Evolutionary conservation across 192 early-diverging fungal species (phyloP), one percentile per base, ranked within the genome.

Genomic region (Linnemannia schmuckeri): DNA sequence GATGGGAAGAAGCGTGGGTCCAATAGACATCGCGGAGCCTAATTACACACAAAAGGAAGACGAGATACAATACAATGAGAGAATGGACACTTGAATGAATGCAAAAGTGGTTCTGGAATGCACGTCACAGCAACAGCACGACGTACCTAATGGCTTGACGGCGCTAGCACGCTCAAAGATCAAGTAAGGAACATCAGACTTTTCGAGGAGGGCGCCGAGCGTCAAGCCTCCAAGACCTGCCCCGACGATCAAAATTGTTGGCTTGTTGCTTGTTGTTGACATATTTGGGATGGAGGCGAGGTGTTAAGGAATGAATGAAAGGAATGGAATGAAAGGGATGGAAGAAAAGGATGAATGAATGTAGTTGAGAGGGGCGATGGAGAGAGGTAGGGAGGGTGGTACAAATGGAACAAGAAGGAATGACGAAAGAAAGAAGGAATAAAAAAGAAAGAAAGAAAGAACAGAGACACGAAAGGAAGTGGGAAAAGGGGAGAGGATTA

Each of bases 201-300:
- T 72, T n/a, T 72, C 71, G 71, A 72, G 42, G 10, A 72, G 40
- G 42, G 41, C 41, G n/a, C 38, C 71, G 38, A 72, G 71, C 42
- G 46, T 10, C 6, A 72, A 12, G 5, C 71, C 71, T 24, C 38
- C 71, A n/a, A 72, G 35, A 1, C 71, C 71, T n/a, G 71, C 71
- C 6, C 71, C 71, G 18, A 72, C 71, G 40, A 72, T 72, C 1
- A 72, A 5, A 6, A 72, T 20, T 15, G 55, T 72, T 27, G n/a
- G 41, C 6, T 42, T 72, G 4, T 22, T 22, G 38, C 24, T 72
- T 42, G 6, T 41, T 20, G 17, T 24, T 24, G 38, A 72, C 38
- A 70, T 70, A 6, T 35, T 33, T 9, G 15, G 37, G 37, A 9
- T 17, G 10, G 68, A 69, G 37, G 54, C 22, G 1, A 6, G 54